phyloP scores from a whole-genome alignment of 805 yeast species.

The Metschnikowia henanensis region DNA sequence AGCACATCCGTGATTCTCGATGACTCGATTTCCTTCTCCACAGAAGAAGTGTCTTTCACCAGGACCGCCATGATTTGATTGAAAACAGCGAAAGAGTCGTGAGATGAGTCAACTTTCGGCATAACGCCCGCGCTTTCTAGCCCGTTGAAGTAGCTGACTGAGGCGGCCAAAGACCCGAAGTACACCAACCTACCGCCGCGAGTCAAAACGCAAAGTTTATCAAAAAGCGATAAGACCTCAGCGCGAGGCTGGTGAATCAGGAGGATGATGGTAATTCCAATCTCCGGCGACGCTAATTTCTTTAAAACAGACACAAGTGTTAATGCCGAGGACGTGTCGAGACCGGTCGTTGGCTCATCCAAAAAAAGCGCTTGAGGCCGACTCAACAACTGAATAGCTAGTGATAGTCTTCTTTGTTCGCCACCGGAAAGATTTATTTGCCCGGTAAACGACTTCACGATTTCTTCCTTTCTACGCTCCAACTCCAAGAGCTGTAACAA shows the following conservation, averaged over 20 bases:
- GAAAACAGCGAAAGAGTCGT: constrained; percentile 13
- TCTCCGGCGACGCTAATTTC: constrained; percentile 38
- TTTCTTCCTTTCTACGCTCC: constrained; percentile 58
- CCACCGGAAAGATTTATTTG: constrained; percentile 78
- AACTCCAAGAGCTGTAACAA: constrained; percentile 66
- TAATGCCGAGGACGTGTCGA: constrained; percentile 77
- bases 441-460: constrained; percentile 51
- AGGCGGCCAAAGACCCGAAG: constrained; percentile 46
- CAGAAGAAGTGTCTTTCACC: constrained; percentile 18
- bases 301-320: constrained; percentile 61
- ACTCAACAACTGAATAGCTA: constrained; percentile 74
- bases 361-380: constrained; percentile 75
- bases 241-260: constrained; percentile 85
- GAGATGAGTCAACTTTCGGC: constrained; percentile 7
- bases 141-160: constrained; percentile 47
- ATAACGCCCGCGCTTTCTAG: constrained; percentile 13
- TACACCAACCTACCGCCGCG: constrained; percentile 51
- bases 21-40: constrained; percentile 15
- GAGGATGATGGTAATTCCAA: constrained; percentile 72
- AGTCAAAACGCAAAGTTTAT: constrained; percentile 64
- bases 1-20: constrained; percentile 9
- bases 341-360: constrained; percentile 89
- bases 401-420: constrained; percentile 73
- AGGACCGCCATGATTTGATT: constrained; percentile 19
- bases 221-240: constrained; percentile 70